Percentiles rank a stretch among this genome's conserved stretches.
phyloP scores from a whole-genome alignment of 1,284 basidiomycete genomes.

The Sparassis latifolia region DNA sequence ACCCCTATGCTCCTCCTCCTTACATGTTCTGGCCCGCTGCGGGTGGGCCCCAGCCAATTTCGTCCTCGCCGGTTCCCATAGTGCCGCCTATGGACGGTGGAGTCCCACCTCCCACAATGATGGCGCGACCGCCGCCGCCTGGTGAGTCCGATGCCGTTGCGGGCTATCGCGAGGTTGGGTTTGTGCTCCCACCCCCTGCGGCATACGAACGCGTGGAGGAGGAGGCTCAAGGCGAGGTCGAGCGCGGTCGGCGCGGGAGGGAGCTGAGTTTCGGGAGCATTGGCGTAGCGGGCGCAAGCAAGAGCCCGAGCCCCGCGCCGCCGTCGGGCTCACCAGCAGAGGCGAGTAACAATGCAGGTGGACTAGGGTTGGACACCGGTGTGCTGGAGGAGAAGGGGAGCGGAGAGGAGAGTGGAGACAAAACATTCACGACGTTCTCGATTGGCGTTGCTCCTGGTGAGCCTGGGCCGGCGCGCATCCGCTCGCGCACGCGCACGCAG shows the following conservation, averaged over 20 bases:
- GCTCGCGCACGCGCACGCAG: conserved; percentile 29
- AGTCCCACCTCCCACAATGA: conserved; percentile 24
- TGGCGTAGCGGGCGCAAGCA: conserved; percentile 19
- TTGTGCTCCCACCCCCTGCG: conserved; percentile 13
- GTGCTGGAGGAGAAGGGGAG: conserved; percentile 6
- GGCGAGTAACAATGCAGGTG: conserved; percentile 6
- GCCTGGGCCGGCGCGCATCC: conserved; percentile 29
- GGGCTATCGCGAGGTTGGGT: conserved; percentile 26
- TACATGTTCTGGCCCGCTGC: conserved; percentile 18
- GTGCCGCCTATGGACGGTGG: conserved; percentile 3
- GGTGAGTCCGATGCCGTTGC: conserved; percentile 26
- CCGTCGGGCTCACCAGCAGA: conserved; percentile 4
- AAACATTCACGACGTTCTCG: conserved; percentile 33
- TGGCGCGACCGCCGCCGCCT: conserved; percentile 25
- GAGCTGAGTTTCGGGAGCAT: conserved; percentile 51
- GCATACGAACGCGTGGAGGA: conserved; percentile 2
- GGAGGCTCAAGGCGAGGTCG: conserved; percentile 4
- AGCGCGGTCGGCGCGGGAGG: conserved; percentile 15
- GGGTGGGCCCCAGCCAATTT: conserved; percentile 3
- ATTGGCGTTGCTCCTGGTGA: conserved; percentile 42
- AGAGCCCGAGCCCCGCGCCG: conserved; percentile 25
- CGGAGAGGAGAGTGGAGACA: conserved; percentile 15
- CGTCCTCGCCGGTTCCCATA: background rate
- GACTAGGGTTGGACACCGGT: conserved; percentile 9
- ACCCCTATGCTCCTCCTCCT: conserved; percentile 15